A percentile compares a stretch with the other conserved stretches of the same genome.
Evolutionary conservation across 345 rosid genomes (phyloP).

Genomic region (Brassica rapa): DNA sequence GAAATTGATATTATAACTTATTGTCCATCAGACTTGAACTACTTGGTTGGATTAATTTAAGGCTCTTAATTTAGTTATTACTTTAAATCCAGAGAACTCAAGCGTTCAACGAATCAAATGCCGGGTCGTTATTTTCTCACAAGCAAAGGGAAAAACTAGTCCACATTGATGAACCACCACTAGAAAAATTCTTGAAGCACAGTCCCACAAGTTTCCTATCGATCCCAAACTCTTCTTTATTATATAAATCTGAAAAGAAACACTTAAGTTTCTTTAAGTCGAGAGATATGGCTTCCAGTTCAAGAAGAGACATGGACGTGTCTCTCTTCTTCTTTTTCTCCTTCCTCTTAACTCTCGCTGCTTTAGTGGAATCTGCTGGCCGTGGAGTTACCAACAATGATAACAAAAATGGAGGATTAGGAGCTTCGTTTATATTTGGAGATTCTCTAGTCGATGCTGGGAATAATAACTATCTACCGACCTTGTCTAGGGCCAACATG

Average conservation of each 20-base stretch:
- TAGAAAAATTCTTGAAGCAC: constrained; percentile 27
- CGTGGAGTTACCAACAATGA: constrained; percentile 31
- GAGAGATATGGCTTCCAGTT: constrained; percentile 20
- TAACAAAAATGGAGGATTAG: constrained; percentile 39
- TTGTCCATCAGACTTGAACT: constrained; percentile 29
- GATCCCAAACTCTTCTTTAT: constrained; percentile 1
- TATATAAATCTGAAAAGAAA: constrained; percentile 24
- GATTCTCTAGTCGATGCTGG: constrained; percentile 81
- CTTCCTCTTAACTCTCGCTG: background rate
- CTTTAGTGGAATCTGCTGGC: constrained; percentile 34
- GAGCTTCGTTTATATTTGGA: constrained; percentile 72
- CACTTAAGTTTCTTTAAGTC: constrained; percentile 9
- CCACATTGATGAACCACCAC: constrained; percentile 43
- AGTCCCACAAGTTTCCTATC: constrained; percentile 33
- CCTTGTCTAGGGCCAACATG: constrained; percentile 67
- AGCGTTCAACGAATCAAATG: constrained; percentile 6
- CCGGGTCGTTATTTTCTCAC: constrained; percentile 28
- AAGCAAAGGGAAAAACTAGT: constrained; percentile 26
- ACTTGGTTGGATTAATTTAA: constrained; percentile 3
- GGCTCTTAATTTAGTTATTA: background rate
- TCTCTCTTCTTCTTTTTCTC: constrained; percentile 1
- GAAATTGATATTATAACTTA: background rate
- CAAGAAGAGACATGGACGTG: constrained; percentile 8
- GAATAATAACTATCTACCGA: constrained; percentile 68
- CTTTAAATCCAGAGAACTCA: background rate